phyloP scores from a whole-genome alignment of 495 filamentous ascomycete genomes.

The Neohortaea acidophila region DNA sequence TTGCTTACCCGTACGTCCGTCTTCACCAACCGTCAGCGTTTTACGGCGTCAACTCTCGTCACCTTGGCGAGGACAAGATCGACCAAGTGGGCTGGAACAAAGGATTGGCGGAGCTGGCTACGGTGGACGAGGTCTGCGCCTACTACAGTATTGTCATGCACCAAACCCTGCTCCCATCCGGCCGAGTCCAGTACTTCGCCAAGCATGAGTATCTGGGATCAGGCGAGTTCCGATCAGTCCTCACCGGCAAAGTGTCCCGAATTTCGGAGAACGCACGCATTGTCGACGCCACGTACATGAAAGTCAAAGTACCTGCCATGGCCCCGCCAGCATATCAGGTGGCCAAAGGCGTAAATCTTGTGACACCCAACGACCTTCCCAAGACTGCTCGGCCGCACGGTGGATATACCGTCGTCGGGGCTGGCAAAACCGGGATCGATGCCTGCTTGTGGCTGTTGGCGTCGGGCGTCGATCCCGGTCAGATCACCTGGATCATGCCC shows the following conservation, averaged over 20 bases:
- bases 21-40: conserved; percentile 2
- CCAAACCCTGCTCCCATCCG: conserved; percentile 5
- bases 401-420: conserved; percentile 4
- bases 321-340: background rate
- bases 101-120: background rate
- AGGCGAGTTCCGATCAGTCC: background rate
- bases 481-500: conserved; percentile 7
- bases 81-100: conserved; percentile 3
- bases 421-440: conserved; percentile 8
- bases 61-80: background rate
- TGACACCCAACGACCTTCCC: background rate
- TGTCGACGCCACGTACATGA: background rate
- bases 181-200: conserved; percentile 3
- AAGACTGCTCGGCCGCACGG: background rate
- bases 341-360: background rate
- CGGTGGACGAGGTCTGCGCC: conserved; percentile 2
- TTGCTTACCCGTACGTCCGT: conserved; percentile 1
- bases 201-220: conserved; percentile 1
- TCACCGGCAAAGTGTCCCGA: background rate
- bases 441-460: conserved; percentile 4
- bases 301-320: conserved; percentile 2
- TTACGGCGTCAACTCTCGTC: conserved; percentile 2
- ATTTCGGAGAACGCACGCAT: background rate
- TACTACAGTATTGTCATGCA: conserved; percentile 4
- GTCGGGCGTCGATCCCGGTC: background rate